These are phyloP conservation scores for Eimeria necatrix DNA, from an alignment of 169 alveolate species.

Conservation along the genomic window DNA sequence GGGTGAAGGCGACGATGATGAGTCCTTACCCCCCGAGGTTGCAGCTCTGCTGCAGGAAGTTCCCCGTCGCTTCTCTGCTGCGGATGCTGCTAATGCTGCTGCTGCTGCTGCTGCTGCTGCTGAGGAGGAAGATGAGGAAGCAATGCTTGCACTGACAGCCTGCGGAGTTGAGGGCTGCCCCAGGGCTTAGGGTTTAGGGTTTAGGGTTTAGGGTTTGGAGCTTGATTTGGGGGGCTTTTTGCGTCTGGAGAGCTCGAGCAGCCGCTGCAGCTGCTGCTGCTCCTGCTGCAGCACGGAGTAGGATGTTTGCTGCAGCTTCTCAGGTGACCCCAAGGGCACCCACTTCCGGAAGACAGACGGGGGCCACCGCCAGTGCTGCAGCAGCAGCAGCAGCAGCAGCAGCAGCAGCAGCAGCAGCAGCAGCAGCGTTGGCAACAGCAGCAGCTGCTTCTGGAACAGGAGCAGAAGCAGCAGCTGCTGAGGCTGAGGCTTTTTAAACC, in stretches of 20 bases:
- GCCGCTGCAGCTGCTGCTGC: slow-evolving; percentile 33
- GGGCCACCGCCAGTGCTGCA: slow-evolving; percentile 48
- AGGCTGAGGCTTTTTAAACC: too few species aligned
- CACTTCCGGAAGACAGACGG: slow-evolving; percentile 16
- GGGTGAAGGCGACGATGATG: background rate
- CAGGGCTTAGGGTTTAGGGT: too few species aligned
- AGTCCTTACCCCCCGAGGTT: background rate
- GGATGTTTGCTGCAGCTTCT: background rate
- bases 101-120: slow-evolving; percentile 30
- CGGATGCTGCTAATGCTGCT: background rate
- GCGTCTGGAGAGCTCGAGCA: background rate
- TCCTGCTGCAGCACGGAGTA: slow-evolving; percentile 9
- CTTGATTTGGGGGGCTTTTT: background rate
- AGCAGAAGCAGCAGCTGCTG: background rate
- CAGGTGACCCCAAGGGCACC: background rate
- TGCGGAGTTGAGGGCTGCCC: background rate
- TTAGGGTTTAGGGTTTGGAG: background rate
- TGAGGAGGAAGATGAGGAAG: slow-evolving; percentile 1
- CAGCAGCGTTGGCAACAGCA: too few species aligned
- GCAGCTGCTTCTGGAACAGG: background rate
- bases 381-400: slow-evolving; percentile 3
- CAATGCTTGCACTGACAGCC: background rate
- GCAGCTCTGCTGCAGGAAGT: background rate
- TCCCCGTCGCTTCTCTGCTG: background rate
- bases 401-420: too few species aligned